phyloP scores from a whole-genome alignment of 2,329 filamentous ascomycete species.

The Atkinsonella hypoxylon region DNA sequence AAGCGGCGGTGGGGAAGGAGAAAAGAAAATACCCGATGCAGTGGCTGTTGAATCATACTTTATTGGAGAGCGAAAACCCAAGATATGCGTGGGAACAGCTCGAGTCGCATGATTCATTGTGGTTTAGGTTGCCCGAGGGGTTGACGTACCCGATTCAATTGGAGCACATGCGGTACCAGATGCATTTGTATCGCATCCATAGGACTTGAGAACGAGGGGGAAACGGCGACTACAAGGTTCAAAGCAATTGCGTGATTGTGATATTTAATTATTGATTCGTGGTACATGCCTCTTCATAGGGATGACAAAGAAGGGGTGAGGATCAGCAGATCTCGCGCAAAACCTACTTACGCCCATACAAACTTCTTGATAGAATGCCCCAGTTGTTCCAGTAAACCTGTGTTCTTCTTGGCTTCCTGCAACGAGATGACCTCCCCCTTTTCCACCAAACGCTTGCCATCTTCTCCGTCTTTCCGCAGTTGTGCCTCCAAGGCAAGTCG shows the following conservation, averaged over 20 bases:
- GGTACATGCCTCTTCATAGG: background rate
- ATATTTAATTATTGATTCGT: background rate
- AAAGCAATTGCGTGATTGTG: background rate
- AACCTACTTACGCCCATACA: conserved; percentile 56
- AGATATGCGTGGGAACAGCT: conserved; percentile 58
- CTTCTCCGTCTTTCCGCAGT: conserved; percentile 28
- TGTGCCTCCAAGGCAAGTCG: conserved; percentile 45
- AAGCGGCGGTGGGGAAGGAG: conserved; percentile 55
- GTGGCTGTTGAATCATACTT: conserved; percentile 76
- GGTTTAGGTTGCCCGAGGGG: conserved; percentile 63
- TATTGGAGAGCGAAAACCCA: conserved; percentile 37
- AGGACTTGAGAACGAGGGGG: background rate
- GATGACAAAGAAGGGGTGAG: background rate
- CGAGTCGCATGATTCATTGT: conserved; percentile 62
- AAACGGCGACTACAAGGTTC: no score
- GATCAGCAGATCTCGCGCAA: background rate
- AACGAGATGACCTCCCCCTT: conserved; percentile 67
- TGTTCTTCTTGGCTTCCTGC: conserved; percentile 75
- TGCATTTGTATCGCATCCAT: conserved; percentile 59
- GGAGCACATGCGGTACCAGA: conserved; percentile 92
- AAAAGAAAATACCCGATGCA: conserved; percentile 77
- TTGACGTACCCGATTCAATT: conserved; percentile 72
- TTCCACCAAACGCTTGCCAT: conserved; percentile 36
- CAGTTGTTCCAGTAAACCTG: conserved; percentile 73
- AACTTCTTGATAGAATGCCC: conserved; percentile 88